Evolutionary conservation across 441 rosid genomes (phyloP), one percentile per base, ranked within the genome.

Genomic region (Eutrema salsugineum): DNA sequence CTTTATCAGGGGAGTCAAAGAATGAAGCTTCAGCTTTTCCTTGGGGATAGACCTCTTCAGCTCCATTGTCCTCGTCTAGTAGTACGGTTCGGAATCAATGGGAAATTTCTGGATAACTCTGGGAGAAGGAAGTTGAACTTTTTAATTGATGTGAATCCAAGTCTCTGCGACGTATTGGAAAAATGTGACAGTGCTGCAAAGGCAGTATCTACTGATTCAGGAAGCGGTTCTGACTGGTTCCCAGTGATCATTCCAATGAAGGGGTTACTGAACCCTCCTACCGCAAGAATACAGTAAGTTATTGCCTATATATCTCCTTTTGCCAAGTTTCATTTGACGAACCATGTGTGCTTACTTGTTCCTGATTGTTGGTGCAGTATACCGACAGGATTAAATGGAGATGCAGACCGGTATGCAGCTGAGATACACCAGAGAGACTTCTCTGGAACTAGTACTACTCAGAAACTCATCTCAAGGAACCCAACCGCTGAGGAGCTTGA

Each of bases 111-210:
- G 38, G 91, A 91, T 78, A 59, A 68, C 6, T 78, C 82, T 61
- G 99, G 98, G 44, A 76, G 90, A 49, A 89, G 92, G 62, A 83
- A 75, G 64, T 72, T 95, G 87, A 92, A 77, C 78, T 85, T 92
- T 71, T 80, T 91, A 54, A 91, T 85, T 60, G 88, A 87, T 48
- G 66, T 78, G 40, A 30, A 81, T 68, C 84, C 84, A 67, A 77
- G 53, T 63, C 83, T 92, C 51, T 85, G 82, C 74, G 16, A 38
- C 3, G 82, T 92, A 58, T 88, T 95, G 19, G 83, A 91, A 60
- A 83, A 80, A 32, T 91, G 97, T 49, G 86, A 92, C 74, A 69
- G 8, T 33, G 68, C 78, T 75, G 91, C 79, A 20, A 72, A 75
- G 54, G 72, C 80, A 32, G 62, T 80, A 33, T 79, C 27, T 32